Conservation (phyloP, 139 green algal genomes). For the Dunaliella primolecta region DNA sequence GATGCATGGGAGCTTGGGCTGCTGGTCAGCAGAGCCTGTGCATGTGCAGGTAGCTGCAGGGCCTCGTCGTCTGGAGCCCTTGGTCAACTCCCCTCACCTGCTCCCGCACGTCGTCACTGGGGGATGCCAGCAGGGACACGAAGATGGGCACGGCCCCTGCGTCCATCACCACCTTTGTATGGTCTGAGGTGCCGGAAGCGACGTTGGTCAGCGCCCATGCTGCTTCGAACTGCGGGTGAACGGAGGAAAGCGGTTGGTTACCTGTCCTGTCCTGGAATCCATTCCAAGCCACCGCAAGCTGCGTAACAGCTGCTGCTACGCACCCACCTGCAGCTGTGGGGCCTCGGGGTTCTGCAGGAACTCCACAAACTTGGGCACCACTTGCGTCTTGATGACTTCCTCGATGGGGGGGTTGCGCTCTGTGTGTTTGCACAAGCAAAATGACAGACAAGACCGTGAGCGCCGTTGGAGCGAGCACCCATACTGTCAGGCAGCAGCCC, state of each 20-base stretch:
- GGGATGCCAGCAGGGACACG: slow-evolving; percentile 87
- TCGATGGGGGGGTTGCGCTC: slow-evolving; percentile 98
- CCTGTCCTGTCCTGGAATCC: too few relatives aligned
- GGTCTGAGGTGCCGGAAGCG: slow-evolving; percentile 92
- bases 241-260: not conserved
- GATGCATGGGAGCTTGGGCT: not conserved
- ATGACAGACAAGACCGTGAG: not conserved
- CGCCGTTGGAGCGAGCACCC: too few relatives aligned
- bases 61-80: not conserved
- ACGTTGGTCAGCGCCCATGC: slow-evolving; percentile 99
- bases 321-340: slow-evolving; percentile 75
- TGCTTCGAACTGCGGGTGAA: slow-evolving; percentile 82
- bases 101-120: slow-evolving; percentile 94
- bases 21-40: too few relatives aligned
- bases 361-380: slow-evolving; percentile 95
- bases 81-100: slow-evolving; percentile 58
- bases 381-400: slow-evolving; percentile 94
- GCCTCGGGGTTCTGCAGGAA: slow-evolving; percentile 88
- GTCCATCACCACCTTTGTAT: slow-evolving; percentile 98
- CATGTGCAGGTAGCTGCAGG: not conserved
- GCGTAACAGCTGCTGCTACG: not conserved
- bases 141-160: slow-evolving; percentile 96
- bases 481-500: too few relatives aligned
- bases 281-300: not conserved
- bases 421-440: slow-evolving; percentile 37